A percentile compares a stretch with the other conserved stretches of the same genome.
Conservation (phyloP, 208 protist genomes). For the Trichomonas tenax region DNA sequence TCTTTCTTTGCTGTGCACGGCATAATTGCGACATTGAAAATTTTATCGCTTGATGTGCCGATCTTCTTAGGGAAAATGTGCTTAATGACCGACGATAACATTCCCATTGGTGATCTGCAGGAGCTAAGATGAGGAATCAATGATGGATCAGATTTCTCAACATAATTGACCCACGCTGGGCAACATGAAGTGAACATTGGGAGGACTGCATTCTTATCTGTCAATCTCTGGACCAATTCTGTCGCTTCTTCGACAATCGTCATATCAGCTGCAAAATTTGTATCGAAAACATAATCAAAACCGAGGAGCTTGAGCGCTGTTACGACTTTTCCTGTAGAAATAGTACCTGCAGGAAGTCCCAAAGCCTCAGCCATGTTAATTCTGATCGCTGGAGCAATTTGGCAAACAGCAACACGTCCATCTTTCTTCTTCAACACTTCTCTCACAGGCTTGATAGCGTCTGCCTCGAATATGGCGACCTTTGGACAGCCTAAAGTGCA, state of each 20-base stretch:
- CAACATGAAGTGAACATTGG: slow-evolving; percentile 44
- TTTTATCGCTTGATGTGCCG: not conserved
- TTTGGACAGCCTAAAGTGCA: slow-evolving; percentile 42
- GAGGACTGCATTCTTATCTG: slow-evolving; percentile 12
- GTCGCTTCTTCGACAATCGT: slow-evolving; percentile 42
- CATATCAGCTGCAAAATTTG: slow-evolving; percentile 40
- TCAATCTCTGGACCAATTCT: slow-evolving; percentile 32
- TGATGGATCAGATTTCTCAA: not conserved
- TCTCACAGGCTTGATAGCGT: not conserved
- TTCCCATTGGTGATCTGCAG: not conserved
- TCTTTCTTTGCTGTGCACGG: slow-evolving; percentile 38
- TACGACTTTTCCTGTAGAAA: slow-evolving; percentile 30
- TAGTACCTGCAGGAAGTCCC: slow-evolving; percentile 29
- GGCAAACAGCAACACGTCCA: slow-evolving; percentile 24
- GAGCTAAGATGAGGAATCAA: not conserved
- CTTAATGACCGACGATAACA: not conserved
- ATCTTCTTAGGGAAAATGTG: not conserved
- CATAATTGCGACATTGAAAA: slow-evolving; percentile 30
- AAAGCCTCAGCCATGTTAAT: slow-evolving; percentile 37
- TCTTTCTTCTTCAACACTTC: not conserved
- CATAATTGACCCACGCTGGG: slow-evolving; percentile 41
- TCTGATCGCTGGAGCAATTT: slow-evolving; percentile 38
- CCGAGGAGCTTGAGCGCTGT: slow-evolving; percentile 31
- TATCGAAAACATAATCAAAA: slow-evolving; percentile 46
- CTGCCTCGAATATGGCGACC: slow-evolving; percentile 32